A percentile compares a stretch with the other conserved stretches of the same genome.
Evolutionary conservation across 257 asterid genomes (phyloP).

Genomic region (Avicennia marina): DNA sequence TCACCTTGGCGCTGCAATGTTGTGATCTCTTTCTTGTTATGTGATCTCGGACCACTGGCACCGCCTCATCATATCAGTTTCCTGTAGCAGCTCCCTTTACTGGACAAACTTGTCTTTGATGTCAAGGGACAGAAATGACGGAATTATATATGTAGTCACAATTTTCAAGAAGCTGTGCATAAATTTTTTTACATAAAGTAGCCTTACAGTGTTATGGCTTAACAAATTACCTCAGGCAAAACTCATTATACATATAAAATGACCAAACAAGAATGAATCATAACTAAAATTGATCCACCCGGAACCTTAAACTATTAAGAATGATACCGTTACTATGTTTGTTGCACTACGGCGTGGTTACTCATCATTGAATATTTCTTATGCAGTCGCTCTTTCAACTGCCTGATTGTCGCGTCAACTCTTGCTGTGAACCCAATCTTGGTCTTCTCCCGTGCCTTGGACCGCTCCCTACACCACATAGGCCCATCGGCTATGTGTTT

Average conservation of each 20-base stretch:
- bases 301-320: not conserved
- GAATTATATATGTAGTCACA: too few species aligned
- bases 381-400: slow-evolving; percentile 58
- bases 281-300: too few species aligned
- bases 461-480: slow-evolving; percentile 82
- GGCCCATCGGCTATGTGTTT: slow-evolving; percentile 76
- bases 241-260: too few species aligned
- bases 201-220: too few species aligned
- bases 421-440: slow-evolving; percentile 87
- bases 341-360: slow-evolving; percentile 12
- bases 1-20: slow-evolving; percentile 5
- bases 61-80: slow-evolving; percentile 1
- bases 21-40: slow-evolving; percentile 11
- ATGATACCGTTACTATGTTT: not conserved
- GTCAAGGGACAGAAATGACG: too few species aligned
- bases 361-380: slow-evolving; percentile 54
- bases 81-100: not conserved
- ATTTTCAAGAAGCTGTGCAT: too few species aligned
- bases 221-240: too few species aligned
- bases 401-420: slow-evolving; percentile 89
- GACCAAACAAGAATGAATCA: too few species aligned
- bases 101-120: too few species aligned
- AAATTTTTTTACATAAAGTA: too few species aligned
- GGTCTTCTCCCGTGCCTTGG: slow-evolving; percentile 71
- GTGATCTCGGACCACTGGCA: slow-evolving; percentile 11